Conservation (phyloP, 257 asterid genomes). For the Solanum dulcamara region DNA sequence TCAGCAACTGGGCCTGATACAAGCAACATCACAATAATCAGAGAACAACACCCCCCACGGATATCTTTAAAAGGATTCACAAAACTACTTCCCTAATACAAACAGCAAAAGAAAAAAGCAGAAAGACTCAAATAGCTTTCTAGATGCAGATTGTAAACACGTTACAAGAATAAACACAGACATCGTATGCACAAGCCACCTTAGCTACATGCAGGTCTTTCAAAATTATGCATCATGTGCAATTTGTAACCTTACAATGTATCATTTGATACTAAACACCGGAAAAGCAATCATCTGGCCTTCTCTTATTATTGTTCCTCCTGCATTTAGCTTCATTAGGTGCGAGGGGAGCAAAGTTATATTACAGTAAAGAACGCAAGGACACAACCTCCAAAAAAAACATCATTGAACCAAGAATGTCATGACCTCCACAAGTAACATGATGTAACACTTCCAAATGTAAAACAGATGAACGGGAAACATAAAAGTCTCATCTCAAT, state of each 20-base stretch:
- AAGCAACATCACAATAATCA: neutral
- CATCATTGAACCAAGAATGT: neutral
- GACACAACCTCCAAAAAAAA: neutral
- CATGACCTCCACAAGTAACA: too few relatives aligned
- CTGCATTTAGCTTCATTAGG: neutral
- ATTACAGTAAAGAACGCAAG: neutral
- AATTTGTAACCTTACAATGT: neutral
- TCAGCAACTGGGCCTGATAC: slow-evolving; percentile 33
- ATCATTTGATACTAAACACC: neutral
- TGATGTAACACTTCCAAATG: too few relatives aligned
- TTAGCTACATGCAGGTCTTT: neutral
- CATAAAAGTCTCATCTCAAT: too few relatives aligned
- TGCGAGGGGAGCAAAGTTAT: neutral
- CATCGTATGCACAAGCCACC: neutral
- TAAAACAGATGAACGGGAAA: too few relatives aligned
- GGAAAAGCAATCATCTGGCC: neutral
- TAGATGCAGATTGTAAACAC: neutral
- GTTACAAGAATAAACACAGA: neutral
- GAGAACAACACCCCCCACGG: neutral
- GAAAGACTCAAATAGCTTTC: neutral
- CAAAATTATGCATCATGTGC: neutral
- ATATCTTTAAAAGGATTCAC: neutral
- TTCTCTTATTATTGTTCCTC: neutral
- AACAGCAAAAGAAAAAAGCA: neutral
- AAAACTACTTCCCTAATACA: neutral